These are phyloP conservation scores for Elsinoe necatrix DNA, from an alignment of 2,329 filamentous ascomycete genomes.

Conservation along the genomic window DNA sequence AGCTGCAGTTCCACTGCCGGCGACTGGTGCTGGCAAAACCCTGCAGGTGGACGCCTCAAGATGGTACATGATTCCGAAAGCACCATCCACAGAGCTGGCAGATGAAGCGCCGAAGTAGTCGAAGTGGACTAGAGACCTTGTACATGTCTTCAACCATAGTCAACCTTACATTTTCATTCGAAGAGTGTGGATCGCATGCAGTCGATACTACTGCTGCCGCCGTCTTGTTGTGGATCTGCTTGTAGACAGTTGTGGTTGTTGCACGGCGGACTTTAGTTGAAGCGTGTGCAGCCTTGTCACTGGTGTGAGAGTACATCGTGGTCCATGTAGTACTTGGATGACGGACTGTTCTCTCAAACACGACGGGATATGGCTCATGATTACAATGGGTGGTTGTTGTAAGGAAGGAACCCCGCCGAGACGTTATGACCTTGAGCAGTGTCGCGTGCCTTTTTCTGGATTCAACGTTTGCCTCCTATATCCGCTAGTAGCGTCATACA, in stretches of 20 bases:
- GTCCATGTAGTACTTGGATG: background rate
- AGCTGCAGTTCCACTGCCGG: too few relatives aligned
- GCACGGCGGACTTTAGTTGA: background rate
- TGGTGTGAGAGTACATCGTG: constrained; percentile 1
- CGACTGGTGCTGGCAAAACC: too few relatives aligned
- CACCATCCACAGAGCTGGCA: background rate
- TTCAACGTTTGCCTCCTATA: background rate
- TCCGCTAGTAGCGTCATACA: background rate
- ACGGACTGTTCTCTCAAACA: too few relatives aligned
- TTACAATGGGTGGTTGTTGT: too few relatives aligned
- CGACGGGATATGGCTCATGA: too few relatives aligned
- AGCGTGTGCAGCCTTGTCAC: background rate
- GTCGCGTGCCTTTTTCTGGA: background rate
- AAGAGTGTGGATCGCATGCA: too few relatives aligned
- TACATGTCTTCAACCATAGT: too few relatives aligned
- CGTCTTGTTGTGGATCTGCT: background rate
- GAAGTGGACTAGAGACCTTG: background rate
- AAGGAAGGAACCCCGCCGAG: background rate
- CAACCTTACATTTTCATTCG: background rate
- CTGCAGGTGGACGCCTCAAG: background rate
- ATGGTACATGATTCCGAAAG: background rate
- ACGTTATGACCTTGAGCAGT: background rate
- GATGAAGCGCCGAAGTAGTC: background rate
- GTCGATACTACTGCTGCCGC: too few relatives aligned
- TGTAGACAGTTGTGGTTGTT: background rate